Conservation (phyloP, 768 basidiomycete species). For the Suillus subluteus region DNA sequence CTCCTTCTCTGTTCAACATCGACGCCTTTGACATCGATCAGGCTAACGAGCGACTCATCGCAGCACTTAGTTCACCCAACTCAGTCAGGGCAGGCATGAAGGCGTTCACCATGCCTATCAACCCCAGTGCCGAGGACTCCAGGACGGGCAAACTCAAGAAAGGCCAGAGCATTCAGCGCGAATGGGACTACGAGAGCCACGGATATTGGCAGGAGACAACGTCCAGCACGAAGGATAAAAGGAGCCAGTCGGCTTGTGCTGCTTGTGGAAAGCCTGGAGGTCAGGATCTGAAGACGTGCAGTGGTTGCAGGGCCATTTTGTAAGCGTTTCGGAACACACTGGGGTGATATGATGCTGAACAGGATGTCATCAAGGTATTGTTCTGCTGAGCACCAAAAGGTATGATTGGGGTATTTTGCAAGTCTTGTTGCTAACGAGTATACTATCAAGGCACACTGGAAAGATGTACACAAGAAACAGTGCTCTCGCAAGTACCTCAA, state of each 20-base stretch:
- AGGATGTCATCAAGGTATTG: constrained; percentile 15
- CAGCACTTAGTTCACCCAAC: constrained; percentile 27
- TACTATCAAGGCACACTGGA: constrained; percentile 22
- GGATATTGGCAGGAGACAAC: constrained; percentile 33
- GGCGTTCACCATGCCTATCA: constrained; percentile 29
- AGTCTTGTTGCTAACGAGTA: constrained; percentile 9
- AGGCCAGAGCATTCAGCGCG: constrained; percentile 9
- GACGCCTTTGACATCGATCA: constrained; percentile 27
- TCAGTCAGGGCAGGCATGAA: constrained; percentile 34
- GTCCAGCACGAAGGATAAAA: constrained; percentile 27
- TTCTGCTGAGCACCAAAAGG: constrained; percentile 22
- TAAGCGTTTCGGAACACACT: constrained; percentile 17
- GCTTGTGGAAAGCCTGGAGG: constrained; percentile 36
- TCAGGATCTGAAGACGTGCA: constrained; percentile 28
- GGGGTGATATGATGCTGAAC: constrained; percentile 15
- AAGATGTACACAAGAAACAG: constrained; percentile 25
- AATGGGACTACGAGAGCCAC: constrained; percentile 22
- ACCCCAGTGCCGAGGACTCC: constrained; percentile 10
- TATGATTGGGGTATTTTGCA: constrained; percentile 11
- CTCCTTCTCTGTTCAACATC: constrained; percentile 27
- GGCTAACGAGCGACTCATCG: constrained; percentile 26
- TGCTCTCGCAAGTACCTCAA: constrained; percentile 16
- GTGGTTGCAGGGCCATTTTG: constrained; percentile 29
- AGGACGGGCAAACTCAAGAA: constrained; percentile 13
- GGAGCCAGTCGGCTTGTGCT: constrained; percentile 29